Base-by-base conservation (phyloP, 352 stramenopile species). In the Phytophthora vignae region DNA sequence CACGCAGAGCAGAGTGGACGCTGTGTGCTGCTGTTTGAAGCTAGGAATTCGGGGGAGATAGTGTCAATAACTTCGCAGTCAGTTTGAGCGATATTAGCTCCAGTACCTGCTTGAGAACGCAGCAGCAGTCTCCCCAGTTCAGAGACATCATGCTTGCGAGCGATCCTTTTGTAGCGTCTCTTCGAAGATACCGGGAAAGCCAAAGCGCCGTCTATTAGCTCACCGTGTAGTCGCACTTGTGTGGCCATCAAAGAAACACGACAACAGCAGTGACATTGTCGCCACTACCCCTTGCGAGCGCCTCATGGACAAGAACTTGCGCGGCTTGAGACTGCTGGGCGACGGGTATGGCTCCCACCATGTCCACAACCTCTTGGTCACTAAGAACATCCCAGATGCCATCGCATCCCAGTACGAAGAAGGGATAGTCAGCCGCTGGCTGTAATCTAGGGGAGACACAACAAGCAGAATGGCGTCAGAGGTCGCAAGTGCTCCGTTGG, bases 231-330 rank as follows among this genome's bases (percentile, higher is more conserved):
- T 42, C 36, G 36, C 12, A 42, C 36, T 42, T 42, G n/a, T 55
- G 31, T 15, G 38, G 36, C 7, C 36, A 49, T 77, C 73, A 85
- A 42, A 93, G 78, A 75, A 89, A 93, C 5, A 91, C 79, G 27
- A 96, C 87, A n/a, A 94, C 71, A 5, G 78, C 88, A 27, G 85
- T 91, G 64, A 96, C 84, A 64, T 96, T 96, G 76, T 96, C 88
- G 25, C 80, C 78, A 58, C 79, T 94, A 54, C 85, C 71, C 38
- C 80, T 74, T 29, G 77, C 54, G 15, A 93, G 67, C 15, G 87
- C 87, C 63, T 87, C 73, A 12, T 85, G 66, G 5, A 90, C 85
- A 44, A 95, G 63, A 38, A 84, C n/a, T 58, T 84, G 60, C 22
- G 88, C 87, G 21, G 85, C 88, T 14, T 76, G 64, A 33, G 65